phyloP scores from a whole-genome alignment of 148 eudicot species.

The Limonium bicolor region DNA sequence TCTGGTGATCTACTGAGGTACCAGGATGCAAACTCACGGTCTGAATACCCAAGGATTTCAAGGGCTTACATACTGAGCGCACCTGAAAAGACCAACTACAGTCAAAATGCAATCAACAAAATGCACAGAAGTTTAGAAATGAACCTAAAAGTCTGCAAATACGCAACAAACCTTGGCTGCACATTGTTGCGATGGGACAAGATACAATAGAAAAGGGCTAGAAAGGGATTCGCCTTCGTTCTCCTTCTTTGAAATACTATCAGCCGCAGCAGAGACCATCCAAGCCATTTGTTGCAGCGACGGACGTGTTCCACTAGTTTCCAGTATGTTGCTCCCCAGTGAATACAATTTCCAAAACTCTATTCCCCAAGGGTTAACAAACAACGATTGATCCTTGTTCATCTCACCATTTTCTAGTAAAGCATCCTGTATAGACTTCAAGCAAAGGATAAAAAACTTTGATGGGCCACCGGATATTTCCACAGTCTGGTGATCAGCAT shows the following conservation, averaged over 20 bases:
- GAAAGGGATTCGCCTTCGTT: constrained; percentile 37
- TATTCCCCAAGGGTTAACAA: constrained; percentile 55
- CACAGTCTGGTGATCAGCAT: neutral
- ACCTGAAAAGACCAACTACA: constrained; percentile 30
- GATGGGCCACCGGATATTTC: constrained; percentile 41
- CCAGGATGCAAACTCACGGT: constrained; percentile 83
- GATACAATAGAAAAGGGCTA: constrained; percentile 50
- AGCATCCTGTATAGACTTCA: constrained; percentile 44
- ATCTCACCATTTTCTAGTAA: constrained; percentile 20
- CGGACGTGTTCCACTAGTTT: constrained; percentile 36
- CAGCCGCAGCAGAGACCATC: constrained; percentile 75
- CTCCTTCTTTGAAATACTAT: constrained; percentile 61
- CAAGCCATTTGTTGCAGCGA: constrained; percentile 69
- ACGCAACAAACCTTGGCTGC: constrained; percentile 53
- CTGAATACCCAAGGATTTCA: constrained; percentile 65
- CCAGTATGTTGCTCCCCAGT: constrained; percentile 45
- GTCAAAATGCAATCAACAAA: neutral
- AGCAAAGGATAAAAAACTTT: constrained; percentile 52
- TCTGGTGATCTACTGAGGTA: constrained; percentile 69
- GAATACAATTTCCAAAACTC: constrained; percentile 68
- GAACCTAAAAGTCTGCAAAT: neutral
- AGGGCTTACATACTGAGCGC: constrained; percentile 63
- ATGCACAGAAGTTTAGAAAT: neutral
- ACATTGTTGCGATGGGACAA: constrained; percentile 79
- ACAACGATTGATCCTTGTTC: constrained; percentile 24